These are phyloP conservation scores for Colletotrichum spinosum DNA, from an alignment of 2,329 filamentous ascomycete species.

Conservation along the genomic window DNA sequence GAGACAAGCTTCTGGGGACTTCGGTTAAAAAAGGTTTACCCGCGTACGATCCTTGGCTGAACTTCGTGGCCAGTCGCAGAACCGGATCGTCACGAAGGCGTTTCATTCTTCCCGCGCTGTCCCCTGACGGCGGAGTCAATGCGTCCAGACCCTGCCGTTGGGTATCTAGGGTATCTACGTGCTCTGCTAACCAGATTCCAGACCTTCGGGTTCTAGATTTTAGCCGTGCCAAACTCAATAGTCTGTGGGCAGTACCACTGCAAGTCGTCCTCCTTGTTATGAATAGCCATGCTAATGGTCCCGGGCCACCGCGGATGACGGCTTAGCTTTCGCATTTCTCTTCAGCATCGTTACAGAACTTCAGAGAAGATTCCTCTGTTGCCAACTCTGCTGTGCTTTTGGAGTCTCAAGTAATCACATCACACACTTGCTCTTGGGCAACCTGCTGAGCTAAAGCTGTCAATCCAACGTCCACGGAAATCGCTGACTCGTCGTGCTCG, in stretches of 20 bases:
- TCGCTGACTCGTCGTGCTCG: too few relatives aligned
- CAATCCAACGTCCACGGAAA: too few relatives aligned
- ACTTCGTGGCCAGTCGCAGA: constrained; percentile 16
- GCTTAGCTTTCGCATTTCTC: too few relatives aligned
- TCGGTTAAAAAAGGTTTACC: constrained; percentile 27
- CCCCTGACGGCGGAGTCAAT: constrained; percentile 1
- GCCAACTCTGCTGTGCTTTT: too few relatives aligned
- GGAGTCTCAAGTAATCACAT: background rate
- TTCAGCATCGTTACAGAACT: background rate
- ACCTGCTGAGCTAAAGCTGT: too few relatives aligned
- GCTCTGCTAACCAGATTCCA: background rate
- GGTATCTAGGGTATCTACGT: background rate
- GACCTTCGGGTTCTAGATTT: background rate
- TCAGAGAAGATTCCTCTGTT: too few relatives aligned
- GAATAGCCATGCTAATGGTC: too few relatives aligned
- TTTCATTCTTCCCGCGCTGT: constrained; percentile 16
- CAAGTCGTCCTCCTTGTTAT: too few relatives aligned
- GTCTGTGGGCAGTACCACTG: too few relatives aligned
- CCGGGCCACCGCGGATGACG: too few relatives aligned
- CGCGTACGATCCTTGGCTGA: constrained; percentile 23
- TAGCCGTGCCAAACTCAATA: background rate
- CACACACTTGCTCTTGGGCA: too few relatives aligned
- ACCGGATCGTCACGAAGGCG: constrained; percentile 16
- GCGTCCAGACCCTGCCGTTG: constrained; percentile 9
- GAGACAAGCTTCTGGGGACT: constrained; percentile 17